These are phyloP conservation scores for Sarcomyxa edulis DNA, from an alignment of 768 basidiomycete genomes.

Conservation along the genomic window DNA sequence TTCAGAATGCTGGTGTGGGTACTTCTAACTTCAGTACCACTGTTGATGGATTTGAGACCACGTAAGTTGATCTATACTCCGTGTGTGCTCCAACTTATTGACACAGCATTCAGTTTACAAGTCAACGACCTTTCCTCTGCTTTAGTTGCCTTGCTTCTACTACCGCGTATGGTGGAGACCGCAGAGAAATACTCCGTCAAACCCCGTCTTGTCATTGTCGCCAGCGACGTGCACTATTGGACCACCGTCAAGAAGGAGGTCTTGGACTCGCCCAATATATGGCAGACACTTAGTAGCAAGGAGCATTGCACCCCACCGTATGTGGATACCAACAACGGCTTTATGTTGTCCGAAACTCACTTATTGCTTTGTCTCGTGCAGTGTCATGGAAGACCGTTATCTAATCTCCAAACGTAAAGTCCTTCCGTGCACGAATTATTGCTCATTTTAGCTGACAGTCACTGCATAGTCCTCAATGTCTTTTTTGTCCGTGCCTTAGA, in stretches of 20 bases:
- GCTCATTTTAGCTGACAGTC: not conserved
- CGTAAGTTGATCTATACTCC: too few relatives aligned
- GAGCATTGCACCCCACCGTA: conserved; percentile 20
- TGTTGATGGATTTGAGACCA: conserved; percentile 40
- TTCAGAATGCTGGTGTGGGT: conserved; percentile 35
- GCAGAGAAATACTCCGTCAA: conserved; percentile 22
- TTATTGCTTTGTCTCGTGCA: too few relatives aligned
- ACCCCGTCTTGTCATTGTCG: conserved; percentile 36
- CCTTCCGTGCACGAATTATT: not conserved
- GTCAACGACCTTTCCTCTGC: conserved; percentile 39
- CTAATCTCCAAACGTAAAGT: conserved; percentile 30
- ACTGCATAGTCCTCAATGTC: conserved; percentile 37
- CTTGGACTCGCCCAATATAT: conserved; percentile 20
- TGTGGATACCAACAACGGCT: too few relatives aligned
- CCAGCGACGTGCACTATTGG: conserved; percentile 36
- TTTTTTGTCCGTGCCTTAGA: conserved; percentile 32
- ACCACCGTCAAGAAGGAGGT: conserved; percentile 18
- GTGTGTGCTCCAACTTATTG: too few relatives aligned
- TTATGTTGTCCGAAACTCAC: conserved; percentile 13
- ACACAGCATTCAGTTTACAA: conserved; percentile 40
- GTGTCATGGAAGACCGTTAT: conserved; percentile 20
- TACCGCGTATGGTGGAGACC: conserved; percentile 37
- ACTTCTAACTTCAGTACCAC: conserved; percentile 16
- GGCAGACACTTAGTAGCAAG: conserved; percentile 24
- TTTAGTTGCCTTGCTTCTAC: conserved; percentile 33